Evolutionary conservation across 208 protist genomes (phyloP).

Genomic region (Leishmania turanica): DNA sequence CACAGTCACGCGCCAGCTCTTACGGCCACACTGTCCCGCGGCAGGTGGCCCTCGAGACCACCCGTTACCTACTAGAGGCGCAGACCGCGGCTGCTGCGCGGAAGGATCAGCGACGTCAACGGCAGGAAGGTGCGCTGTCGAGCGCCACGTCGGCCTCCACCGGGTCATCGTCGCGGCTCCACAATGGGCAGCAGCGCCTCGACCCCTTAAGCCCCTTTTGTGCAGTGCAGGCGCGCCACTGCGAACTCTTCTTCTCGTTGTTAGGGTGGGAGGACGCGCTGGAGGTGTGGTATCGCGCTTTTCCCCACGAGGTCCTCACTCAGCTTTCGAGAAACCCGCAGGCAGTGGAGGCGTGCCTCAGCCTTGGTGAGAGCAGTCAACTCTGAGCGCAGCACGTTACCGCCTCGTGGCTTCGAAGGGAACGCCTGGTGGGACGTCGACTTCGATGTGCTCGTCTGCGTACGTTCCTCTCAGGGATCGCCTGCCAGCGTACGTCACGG

Average conservation of each 20-base stretch:
- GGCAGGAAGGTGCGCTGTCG: background rate
- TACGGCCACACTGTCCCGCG: conserved; percentile 3
- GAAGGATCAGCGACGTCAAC: background rate
- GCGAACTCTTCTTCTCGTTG: conserved; percentile 37
- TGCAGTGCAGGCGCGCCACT: conserved; percentile 31
- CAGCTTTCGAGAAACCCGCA: conserved; percentile 35
- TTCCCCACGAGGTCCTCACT: conserved; percentile 35
- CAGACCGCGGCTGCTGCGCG: background rate
- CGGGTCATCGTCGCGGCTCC: background rate
- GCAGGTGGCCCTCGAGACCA: conserved; percentile 30
- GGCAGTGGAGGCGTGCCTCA: conserved; percentile 34
- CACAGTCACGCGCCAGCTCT: conserved; percentile 6
- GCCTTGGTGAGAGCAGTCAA: conserved; percentile 10
- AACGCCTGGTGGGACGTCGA: background rate
- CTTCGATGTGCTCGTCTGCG: background rate
- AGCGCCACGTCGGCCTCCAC: background rate
- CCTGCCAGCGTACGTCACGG: background rate
- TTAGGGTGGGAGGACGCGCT: conserved; percentile 58
- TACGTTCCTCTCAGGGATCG: background rate
- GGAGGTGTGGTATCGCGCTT: conserved; percentile 42
- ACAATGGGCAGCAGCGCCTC: background rate
- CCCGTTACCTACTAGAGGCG: conserved; percentile 29
- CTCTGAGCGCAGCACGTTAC: background rate
- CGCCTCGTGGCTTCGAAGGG: background rate
- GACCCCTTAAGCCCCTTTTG: background rate